Base-by-base conservation (phyloP, 2,329 filamentous ascomycete genomes). In the Exophiala lecanii-corni region DNA sequence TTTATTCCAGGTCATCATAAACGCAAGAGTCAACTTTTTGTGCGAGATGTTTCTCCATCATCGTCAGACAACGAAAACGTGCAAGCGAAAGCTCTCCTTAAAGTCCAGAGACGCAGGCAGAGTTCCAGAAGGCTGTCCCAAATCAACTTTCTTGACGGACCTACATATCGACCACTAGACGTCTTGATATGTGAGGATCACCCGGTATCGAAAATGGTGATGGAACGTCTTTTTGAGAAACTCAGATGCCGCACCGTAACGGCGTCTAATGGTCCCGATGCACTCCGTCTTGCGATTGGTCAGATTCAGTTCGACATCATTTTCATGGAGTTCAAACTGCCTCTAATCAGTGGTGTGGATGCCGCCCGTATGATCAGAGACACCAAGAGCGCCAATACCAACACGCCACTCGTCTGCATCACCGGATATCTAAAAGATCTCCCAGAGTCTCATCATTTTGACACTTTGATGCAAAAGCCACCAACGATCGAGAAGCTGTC, bases 261-360 rank as follows among this genome's bases (percentile, higher is more conserved):
- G 2, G 91, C 92, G 3, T 77, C 83, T 2, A 95, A 89, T 55
- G 92, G 92, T 1, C 83, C 87, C 0, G 92, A 98, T 60, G 92
- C 91, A 9, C 84, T 95, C 57, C 81, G 91, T 16, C 95, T 92
- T 65, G 89, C 92, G 19, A 86, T 94, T 74, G 91, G 91, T 59
- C 91, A 97, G 61, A 91, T 98, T 61, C 94, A 97, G 60, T 98
- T 97, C 60, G 92, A 98, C 65, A 88, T 96, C 57, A 96, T 98
- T 62, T 92, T 98, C 73, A 91, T 95, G 65, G 92, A 98, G 66
- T 96, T 89, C 69, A 94, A 91, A 62, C 72, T 98, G 34, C 91
- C 92, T 7, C 88, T 94, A 59, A 89, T 97, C 59, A 97, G 89
- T 57, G 92, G 92, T 17, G 86, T 88, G 9, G 92, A 98, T 61